Conservation (phyloP, 805 yeast genomes). For the Starmerella bombicola region DNA sequence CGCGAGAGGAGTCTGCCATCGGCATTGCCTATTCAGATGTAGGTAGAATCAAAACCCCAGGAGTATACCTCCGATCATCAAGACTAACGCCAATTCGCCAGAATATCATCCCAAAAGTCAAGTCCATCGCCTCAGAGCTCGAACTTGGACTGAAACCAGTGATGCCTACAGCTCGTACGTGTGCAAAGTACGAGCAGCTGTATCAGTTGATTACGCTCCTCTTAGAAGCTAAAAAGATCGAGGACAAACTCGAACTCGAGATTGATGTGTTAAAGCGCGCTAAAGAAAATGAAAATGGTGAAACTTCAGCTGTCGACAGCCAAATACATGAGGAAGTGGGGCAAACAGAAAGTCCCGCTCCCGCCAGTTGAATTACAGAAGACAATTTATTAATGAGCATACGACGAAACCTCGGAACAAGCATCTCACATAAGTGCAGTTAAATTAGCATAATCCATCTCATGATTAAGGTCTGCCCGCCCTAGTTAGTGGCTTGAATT, state of each 20-base stretch:
- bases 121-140: conserved; percentile 57
- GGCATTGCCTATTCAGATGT: conserved; percentile 48
- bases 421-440: no score
- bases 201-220: conserved; percentile 56
- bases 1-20: conserved; percentile 70
- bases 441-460: no score
- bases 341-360: no score
- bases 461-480: no score
- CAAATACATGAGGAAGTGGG: no score
- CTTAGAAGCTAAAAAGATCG: conserved; percentile 72
- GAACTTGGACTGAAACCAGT: conserved; percentile 71
- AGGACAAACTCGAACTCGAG: conserved; percentile 79
- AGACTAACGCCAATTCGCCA: conserved; percentile 72
- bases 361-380: no score
- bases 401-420: no score
- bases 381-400: no score
- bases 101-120: conserved; percentile 50
- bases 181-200: conserved; percentile 63
- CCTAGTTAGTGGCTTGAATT: no score
- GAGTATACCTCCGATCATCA: conserved; percentile 70
- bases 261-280: conserved; percentile 32
- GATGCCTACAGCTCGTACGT: conserved; percentile 72
- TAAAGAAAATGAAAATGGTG: not conserved
- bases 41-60: conserved; percentile 45
- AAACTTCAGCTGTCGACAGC: no score